These are phyloP conservation scores for Petasospora fabianii DNA, from an alignment of 1,139 yeast species.

Conservation along the genomic window DNA sequence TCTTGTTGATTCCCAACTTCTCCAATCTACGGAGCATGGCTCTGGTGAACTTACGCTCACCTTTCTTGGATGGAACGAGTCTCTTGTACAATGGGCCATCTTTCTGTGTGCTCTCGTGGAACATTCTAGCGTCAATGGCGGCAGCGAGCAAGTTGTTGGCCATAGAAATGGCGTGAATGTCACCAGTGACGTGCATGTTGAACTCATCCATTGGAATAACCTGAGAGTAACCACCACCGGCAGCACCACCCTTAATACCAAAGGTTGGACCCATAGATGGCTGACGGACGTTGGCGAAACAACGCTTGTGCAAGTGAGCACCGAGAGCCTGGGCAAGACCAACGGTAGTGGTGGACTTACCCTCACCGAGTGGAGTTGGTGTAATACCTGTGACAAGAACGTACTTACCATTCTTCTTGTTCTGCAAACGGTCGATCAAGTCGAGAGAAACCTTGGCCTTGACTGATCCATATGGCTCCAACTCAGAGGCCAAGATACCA, in stretches of 20 bases:
- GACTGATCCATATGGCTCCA: constrained; percentile 88
- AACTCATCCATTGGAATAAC: constrained; percentile 88
- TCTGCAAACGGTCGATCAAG: constrained; percentile 54
- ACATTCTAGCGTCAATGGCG: constrained; percentile 80
- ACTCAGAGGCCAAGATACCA: constrained; percentile 76
- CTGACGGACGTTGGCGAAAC: constrained; percentile 78
- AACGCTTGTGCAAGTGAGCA: constrained; percentile 64
- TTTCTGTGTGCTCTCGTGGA: constrained; percentile 72
- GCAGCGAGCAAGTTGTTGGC: constrained; percentile 80
- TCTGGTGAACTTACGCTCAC: constrained; percentile 58
- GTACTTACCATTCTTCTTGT: constrained; percentile 62
- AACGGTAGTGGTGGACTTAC: constrained; percentile 77
- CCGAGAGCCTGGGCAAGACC: constrained; percentile 79
- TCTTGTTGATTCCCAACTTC: constrained; percentile 60
- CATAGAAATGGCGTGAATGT: constrained; percentile 76
- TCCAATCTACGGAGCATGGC: constrained; percentile 63
- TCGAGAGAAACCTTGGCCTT: constrained; percentile 71
- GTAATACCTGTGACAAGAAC: constrained; percentile 78
- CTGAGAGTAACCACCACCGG: constrained; percentile 85
- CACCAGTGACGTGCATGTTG: constrained; percentile 83
- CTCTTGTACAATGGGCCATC: constrained; percentile 63
- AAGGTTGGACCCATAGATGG: constrained; percentile 92
- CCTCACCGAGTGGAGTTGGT: constrained; percentile 82
- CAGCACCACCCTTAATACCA: constrained; percentile 88
- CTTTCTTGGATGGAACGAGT: constrained; percentile 68